Percentiles rank a stretch among this genome's conserved stretches.
These are phyloP conservation scores for Globisporangium barbulae DNA, from an alignment of 352 stramenopile species.

Conservation along the genomic window DNA sequence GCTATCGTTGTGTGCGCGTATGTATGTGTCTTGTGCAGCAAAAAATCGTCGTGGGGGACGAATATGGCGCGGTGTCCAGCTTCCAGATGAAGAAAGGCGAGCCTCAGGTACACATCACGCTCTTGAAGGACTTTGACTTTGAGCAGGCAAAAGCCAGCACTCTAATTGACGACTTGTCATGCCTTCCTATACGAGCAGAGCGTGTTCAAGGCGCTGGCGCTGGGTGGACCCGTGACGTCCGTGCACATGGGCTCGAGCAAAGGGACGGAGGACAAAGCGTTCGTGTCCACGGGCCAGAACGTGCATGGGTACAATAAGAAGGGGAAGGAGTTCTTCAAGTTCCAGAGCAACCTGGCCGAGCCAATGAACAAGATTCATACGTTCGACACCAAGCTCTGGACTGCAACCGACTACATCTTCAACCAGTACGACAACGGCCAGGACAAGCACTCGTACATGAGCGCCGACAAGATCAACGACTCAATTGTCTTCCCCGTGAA, in stretches of 20 bases:
- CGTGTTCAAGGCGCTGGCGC: constrained; percentile 64
- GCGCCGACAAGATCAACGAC: constrained; percentile 79
- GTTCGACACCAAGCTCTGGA: constrained; percentile 72
- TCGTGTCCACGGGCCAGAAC: constrained; percentile 62
- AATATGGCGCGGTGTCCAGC: constrained; percentile 74
- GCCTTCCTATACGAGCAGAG: constrained; percentile 19
- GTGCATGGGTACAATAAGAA: constrained; percentile 83
- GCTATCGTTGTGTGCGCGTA: not conserved
- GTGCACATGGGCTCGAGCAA: constrained; percentile 72
- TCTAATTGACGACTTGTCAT: not conserved
- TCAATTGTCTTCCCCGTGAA: constrained; percentile 53
- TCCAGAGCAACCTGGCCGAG: constrained; percentile 84
- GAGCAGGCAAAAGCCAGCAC: too few species aligned
- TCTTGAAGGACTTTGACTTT: too few species aligned
- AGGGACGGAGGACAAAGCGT: constrained; percentile 69
- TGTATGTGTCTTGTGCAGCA: constrained; percentile 37
- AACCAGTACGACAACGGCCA: constrained; percentile 81
- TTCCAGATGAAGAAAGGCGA: constrained; percentile 87
- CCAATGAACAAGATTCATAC: constrained; percentile 68
- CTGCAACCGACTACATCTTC: constrained; percentile 73
- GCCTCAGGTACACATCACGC: constrained; percentile 34
- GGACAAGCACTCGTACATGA: constrained; percentile 78
- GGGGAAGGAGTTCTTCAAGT: constrained; percentile 85
- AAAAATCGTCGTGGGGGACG: constrained; percentile 85
- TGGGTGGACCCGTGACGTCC: constrained; percentile 56